phyloP scores from a whole-genome alignment of 1,139 yeast genomes.

The Blastobotrys buckinghamii region DNA sequence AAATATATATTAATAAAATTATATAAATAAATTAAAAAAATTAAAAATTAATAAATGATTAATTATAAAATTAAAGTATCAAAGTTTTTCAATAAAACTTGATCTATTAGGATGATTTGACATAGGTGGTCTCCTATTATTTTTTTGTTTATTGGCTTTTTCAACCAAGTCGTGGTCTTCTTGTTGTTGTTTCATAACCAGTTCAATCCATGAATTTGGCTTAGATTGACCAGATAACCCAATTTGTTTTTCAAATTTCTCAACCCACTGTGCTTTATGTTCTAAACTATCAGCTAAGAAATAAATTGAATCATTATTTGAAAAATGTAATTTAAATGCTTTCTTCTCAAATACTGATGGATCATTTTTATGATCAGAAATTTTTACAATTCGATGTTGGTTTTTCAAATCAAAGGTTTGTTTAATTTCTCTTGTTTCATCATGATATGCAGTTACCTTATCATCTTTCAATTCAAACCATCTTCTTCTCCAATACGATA shows the following conservation, averaged over 20 bases:
- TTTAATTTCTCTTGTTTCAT: slow-evolving; percentile 53
- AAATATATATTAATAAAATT: not conserved
- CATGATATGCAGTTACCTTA: slow-evolving; percentile 60
- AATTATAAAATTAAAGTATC: not conserved
- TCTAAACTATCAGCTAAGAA: slow-evolving; percentile 56
- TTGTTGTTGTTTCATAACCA: not conserved
- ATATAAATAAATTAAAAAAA: not conserved
- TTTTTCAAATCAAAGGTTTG: slow-evolving; percentile 55
- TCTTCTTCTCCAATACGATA: slow-evolving; percentile 59
- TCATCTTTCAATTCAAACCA: slow-evolving; percentile 56
- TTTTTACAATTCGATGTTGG: slow-evolving; percentile 41
- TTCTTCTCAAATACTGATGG: slow-evolving; percentile 32
- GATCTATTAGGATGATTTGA: not conserved
- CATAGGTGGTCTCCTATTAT: not conserved
- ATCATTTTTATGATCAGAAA: slow-evolving; percentile 29
- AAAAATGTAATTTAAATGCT: slow-evolving; percentile 52
- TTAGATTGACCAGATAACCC: not conserved
- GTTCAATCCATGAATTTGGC: slow-evolving; percentile 5
- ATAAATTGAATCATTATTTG: slow-evolving; percentile 50
- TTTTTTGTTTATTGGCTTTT: not conserved
- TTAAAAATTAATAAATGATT: not conserved
- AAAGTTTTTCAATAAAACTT: slow-evolving; percentile 2
- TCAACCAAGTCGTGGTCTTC: not conserved
- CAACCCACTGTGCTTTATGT: slow-evolving; percentile 52
- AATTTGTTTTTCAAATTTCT: slow-evolving; percentile 10